Percentiles rank a stretch among this genome's conserved stretches.
Conservation (phyloP, 2,329 filamentous ascomycete species). For the Neofusicoccum parvum region DNA sequence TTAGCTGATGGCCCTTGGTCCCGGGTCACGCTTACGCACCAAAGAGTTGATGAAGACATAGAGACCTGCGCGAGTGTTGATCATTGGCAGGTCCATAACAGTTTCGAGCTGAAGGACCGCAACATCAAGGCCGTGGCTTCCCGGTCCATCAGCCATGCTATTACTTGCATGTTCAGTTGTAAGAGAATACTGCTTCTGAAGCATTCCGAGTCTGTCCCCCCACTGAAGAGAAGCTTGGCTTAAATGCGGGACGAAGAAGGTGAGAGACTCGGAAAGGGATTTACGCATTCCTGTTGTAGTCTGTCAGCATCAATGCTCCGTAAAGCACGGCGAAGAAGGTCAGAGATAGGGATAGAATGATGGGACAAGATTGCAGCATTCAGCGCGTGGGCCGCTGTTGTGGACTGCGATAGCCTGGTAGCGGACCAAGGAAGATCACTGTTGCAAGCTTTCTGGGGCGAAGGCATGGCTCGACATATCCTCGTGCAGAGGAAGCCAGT, state of each 20-base stretch:
- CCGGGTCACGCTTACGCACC: slow-evolving; percentile 51
- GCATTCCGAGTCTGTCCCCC: slow-evolving; percentile 42
- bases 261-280: slow-evolving; percentile 34
- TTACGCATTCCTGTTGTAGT: slow-evolving; percentile 34
- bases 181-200: slow-evolving; percentile 45
- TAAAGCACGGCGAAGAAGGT: too few species aligned
- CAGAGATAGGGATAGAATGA: too few species aligned
- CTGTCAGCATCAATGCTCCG: not conserved
- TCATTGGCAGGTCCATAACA: slow-evolving; percentile 66
- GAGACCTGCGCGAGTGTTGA: slow-evolving; percentile 77
- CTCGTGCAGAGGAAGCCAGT: too few species aligned
- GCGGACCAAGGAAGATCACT: too few species aligned
- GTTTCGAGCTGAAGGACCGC: slow-evolving; percentile 56
- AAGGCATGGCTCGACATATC: too few species aligned
- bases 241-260: slow-evolving; percentile 43
- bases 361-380: too few species aligned
- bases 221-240: slow-evolving; percentile 59
- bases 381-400: too few species aligned
- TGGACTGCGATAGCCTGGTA: too few species aligned
- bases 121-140: slow-evolving; percentile 42
- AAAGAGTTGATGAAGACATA: slow-evolving; percentile 84
- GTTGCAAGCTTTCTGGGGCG: too few species aligned
- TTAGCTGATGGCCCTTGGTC: slow-evolving; percentile 34
- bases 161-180: slow-evolving; percentile 45
- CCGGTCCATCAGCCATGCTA: slow-evolving; percentile 45